Evolutionary conservation across 176 grass and related monocot genomes (phyloP).

Genomic region (Oryza meridionalis): DNA sequence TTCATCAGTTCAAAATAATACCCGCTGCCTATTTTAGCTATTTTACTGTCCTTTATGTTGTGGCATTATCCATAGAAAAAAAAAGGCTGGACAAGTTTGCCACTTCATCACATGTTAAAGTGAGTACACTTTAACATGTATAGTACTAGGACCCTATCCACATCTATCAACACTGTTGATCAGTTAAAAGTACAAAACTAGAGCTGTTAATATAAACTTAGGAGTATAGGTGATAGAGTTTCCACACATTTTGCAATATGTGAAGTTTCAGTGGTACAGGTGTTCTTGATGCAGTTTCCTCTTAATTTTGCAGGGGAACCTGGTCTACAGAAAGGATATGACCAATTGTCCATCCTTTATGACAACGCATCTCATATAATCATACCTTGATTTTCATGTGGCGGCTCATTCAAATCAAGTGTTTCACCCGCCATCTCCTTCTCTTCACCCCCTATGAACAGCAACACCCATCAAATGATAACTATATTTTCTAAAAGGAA

Average conservation of each 20-base stretch:
- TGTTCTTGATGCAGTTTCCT: not conserved
- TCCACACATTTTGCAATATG: slow-evolving; percentile 2
- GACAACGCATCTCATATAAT: not conserved
- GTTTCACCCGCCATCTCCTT: slow-evolving; percentile 17
- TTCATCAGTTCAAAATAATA: slow-evolving; percentile 19
- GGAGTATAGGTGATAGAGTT: slow-evolving; percentile 14
- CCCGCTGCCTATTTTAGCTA: not conserved
- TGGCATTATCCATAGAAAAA: not conserved
- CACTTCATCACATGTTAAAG: not conserved
- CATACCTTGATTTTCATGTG: slow-evolving; percentile 36
- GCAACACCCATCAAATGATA: not conserved
- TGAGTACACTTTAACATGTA: too few species aligned
- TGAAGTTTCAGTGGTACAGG: not conserved
- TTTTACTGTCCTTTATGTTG: not conserved
- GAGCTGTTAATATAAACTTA: slow-evolving; percentile 13
- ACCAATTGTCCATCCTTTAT: not conserved
- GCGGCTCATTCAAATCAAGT: slow-evolving; percentile 44
- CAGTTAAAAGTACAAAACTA: slow-evolving; percentile 12
- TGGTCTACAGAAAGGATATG: not conserved
- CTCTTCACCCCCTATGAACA: slow-evolving; percentile 32
- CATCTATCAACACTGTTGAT: not conserved
- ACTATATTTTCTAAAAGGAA: not conserved
- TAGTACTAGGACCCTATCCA: not conserved
- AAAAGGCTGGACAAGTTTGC: slow-evolving; percentile 13
- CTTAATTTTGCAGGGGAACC: not conserved